phyloP scores from a whole-genome alignment of 2,329 filamentous ascomycete species.

The Penicillium aurantiogriseum region DNA sequence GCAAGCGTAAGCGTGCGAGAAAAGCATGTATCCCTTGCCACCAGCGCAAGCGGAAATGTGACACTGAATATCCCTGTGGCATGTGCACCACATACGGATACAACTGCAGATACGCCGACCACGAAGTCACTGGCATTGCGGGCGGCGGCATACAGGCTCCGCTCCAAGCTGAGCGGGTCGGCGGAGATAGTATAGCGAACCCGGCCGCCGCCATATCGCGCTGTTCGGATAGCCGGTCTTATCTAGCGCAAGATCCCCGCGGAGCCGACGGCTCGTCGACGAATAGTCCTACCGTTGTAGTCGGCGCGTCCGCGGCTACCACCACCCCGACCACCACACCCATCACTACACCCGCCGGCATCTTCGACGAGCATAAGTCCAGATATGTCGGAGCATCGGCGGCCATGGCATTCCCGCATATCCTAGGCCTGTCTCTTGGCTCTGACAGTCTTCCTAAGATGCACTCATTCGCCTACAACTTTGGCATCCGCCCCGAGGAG shows the following conservation, averaged over 20 bases:
- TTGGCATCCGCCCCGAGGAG: constrained; percentile 33
- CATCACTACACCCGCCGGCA: constrained; percentile 15
- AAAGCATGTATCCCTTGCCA: constrained; percentile 36
- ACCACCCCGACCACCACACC: too few species aligned
- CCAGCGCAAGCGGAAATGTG: constrained; percentile 37
- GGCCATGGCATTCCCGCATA: constrained; percentile 33
- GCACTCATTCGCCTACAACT: constrained; percentile 32
- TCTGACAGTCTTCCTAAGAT: constrained; percentile 28
- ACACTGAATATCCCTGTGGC: constrained; percentile 29
- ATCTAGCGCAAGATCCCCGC: background rate
- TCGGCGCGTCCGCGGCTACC: background rate
- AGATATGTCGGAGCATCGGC: constrained; percentile 31
- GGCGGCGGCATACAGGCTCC: background rate
- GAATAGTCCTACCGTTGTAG: constrained; percentile 14
- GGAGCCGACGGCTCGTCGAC: constrained; percentile 8
- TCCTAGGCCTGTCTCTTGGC: constrained; percentile 28
- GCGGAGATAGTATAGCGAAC: constrained; percentile 1
- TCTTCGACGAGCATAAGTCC: constrained; percentile 30
- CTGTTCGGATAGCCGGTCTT: constrained; percentile 1
- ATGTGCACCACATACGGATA: constrained; percentile 32
- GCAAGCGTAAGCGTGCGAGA: constrained; percentile 30
- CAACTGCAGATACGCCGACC: constrained; percentile 26
- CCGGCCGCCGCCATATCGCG: background rate
- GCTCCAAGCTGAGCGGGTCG: background rate
- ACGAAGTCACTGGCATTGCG: constrained; percentile 4